Evolutionary conservation across 225 moss, liverwort and hornwort genomes (phyloP), one percentile per base, ranked within the genome.

Genomic region (Rhytidiadelphus loreus): DNA sequence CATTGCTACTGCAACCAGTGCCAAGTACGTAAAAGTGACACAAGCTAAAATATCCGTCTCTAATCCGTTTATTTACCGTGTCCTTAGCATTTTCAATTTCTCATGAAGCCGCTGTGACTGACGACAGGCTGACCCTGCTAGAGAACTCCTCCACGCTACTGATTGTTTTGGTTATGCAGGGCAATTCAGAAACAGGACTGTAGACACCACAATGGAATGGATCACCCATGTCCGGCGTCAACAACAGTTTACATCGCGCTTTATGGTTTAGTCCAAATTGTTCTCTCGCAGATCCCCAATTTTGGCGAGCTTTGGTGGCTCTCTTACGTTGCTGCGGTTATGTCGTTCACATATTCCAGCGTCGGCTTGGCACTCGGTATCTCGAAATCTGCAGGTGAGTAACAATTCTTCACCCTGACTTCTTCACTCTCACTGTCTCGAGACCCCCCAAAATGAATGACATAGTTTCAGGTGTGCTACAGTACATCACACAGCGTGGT

Each of bases 241-340:
- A 96, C 95, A 52, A 96, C 92, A 22, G 69, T 85, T 7, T 98
- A 96, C 86, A 98, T 96, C 30, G 92, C 69, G 10, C 7, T 89
- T 1, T 98, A 74, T 87, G 98, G 98, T 52, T n/a, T 93, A 16
- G 25, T 96, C 53, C 96, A 98, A 80, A 85, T 98, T 10, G 3
- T 97, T 24, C 22, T 97, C 13, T 98, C 97, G 39, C 94, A 96
- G 68, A 97, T 98, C 60, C 96, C 96, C 3, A 94, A 97, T 69
- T 96, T 98, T 56, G 95, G 92, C 4, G 93, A 95, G 39, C 87
- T 96, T 30, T 97, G 97, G 97, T 98, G 98, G 97, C 92, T 97
- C 18, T 97, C 97, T 6, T 96, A 96, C 65, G 88, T 95, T 32
- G 97, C 95, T 59, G 97, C 97, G 4, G 3, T 86, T 35, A 96